Conservation (phyloP, 495 filamentous ascomycete genomes). For the Penicillium daleae region DNA sequence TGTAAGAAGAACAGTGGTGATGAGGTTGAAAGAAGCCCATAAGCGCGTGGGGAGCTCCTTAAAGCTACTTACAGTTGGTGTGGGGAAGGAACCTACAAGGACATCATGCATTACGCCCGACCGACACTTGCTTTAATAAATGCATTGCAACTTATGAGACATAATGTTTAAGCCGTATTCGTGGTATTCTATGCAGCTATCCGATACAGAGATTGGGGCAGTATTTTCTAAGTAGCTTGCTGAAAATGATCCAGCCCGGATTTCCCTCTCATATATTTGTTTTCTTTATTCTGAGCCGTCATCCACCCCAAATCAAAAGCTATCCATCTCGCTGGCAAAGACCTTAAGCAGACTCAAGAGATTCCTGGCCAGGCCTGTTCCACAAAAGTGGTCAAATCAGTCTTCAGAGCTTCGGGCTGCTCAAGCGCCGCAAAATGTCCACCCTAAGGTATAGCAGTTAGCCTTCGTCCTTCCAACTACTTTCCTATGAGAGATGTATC, state of each 20-base stretch:
- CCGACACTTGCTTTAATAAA: no score
- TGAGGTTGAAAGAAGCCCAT: neutral
- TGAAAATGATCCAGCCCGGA: no score
- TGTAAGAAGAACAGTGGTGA: neutral
- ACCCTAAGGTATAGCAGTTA: constrained; percentile 39
- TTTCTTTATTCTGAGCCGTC: no score
- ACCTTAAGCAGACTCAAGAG: neutral
- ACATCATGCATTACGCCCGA: neutral
- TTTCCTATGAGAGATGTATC: no score
- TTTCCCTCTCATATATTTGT: no score
- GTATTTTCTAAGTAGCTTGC: no score
- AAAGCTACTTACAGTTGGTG: neutral
- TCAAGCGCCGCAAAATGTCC: constrained; percentile 69
- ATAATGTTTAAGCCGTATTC: no score
- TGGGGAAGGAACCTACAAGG: neutral
- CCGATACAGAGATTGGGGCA: neutral
- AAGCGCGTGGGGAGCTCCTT: constrained; percentile 2
- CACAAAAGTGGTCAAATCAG: constrained; percentile 63
- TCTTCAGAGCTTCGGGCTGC: constrained; percentile 53
- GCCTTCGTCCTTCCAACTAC: neutral
- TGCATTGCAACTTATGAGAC: no score
- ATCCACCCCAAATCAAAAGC: no score
- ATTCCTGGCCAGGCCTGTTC: constrained; percentile 42
- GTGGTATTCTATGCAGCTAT: neutral
- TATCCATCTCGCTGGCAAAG: no score